Evolutionary conservation across 768 basidiomycete species (phyloP), one percentile per base, ranked within the genome.

Genomic region (Mycena rosella): DNA sequence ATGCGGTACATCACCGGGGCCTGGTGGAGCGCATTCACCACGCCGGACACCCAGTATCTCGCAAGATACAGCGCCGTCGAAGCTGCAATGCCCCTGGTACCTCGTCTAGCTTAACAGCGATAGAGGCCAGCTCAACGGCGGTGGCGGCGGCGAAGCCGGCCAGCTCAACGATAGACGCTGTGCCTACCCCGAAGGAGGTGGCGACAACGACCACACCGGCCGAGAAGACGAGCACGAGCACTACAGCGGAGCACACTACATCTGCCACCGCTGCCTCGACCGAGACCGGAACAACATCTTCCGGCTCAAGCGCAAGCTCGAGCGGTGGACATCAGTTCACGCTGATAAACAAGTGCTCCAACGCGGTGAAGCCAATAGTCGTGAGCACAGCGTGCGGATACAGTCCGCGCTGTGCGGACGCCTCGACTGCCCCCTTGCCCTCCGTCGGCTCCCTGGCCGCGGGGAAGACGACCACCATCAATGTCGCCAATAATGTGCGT

Each of bases 361-460:
- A 42, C 55, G 61, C 61, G 1, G 67, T 68, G 38, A 51, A 63
- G 26, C 67, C 67, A 0, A 55, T 68, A 15, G 67, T 68, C n/a
- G 60, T 49, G n/a, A 68, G 61, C 29, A 68, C 67, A 32, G 67
- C 67, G n/a, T 68, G 67, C n/a, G 61, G 67, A 0, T 68, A 68
- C 51, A 63, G 61, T 29, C 67, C 67, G 27, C 67, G 67, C 56
- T 68, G 67, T 20, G 40, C 67, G 22, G 67, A 63, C 51, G 67
- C 67, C 10, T 47, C 44, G 7, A 63, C 67, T 20, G 56, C 55
- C 29, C 14, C 61, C 15, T 14, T 60, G 20, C 67, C 67, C 14
- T 58, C 61, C 7, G 42, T 62, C 38, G 61, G 61, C 20, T 63
- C 67, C 0, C 61, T 68, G 1, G 61, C 44, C 15, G 61, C 61